Evolutionary conservation across 331 rosid species (phyloP).

Genomic region (Malus hybrid): DNA sequence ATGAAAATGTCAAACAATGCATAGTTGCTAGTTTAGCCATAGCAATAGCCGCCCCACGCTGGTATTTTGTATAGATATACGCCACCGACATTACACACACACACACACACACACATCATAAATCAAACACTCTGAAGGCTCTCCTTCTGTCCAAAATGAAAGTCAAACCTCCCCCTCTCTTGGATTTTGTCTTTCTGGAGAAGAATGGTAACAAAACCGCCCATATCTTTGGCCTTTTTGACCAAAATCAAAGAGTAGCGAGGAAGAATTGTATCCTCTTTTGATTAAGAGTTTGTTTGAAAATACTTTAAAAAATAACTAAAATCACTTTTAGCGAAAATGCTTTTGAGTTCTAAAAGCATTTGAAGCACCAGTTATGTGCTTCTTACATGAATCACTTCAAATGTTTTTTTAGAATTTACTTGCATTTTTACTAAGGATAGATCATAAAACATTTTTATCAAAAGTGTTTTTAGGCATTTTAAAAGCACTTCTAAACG

Average conservation of each 20-base stretch:
- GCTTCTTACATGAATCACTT: too few relatives aligned
- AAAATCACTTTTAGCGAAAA: too few relatives aligned
- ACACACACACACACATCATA: too few relatives aligned
- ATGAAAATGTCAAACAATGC: constrained; percentile 34
- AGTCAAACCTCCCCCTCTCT: background rate
- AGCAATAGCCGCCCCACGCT: constrained; percentile 7
- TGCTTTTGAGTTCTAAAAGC: too few relatives aligned
- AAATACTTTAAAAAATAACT: fast-evolving
- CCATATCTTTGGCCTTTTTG: background rate
- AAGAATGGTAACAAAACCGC: constrained; percentile 1
- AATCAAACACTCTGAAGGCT: constrained; percentile 14
- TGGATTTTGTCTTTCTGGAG: background rate
- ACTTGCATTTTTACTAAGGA: too few relatives aligned
- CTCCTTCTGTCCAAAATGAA: background rate
- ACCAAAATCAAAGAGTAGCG: background rate
- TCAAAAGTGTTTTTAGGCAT: too few relatives aligned
- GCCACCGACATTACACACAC: constrained; percentile 2
- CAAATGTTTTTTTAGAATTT: too few relatives aligned
- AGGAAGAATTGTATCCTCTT: too few relatives aligned
- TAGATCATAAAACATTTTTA: too few relatives aligned
- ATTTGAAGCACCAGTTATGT: too few relatives aligned
- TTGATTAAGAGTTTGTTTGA: too few relatives aligned
- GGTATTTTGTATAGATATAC: background rate
- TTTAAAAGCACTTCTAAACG: too few relatives aligned
- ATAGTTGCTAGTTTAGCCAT: constrained; percentile 14